These are phyloP conservation scores for Acrodontium crateriforme DNA, from an alignment of 2,329 filamentous ascomycete species.

Conservation along the genomic window DNA sequence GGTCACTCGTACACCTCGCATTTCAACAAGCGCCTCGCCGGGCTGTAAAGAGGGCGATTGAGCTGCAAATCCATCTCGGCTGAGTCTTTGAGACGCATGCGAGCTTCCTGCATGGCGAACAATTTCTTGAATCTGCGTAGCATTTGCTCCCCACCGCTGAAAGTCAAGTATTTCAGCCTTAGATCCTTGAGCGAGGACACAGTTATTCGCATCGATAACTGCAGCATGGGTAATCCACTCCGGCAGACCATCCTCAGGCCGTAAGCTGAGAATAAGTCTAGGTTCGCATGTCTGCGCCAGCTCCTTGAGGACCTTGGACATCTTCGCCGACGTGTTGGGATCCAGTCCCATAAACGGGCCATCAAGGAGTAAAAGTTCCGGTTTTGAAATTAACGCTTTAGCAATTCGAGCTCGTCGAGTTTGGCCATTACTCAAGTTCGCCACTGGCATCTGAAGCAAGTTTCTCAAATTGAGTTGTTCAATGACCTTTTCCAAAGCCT, in stretches of 20 bases:
- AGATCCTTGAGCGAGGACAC: constrained; percentile 50
- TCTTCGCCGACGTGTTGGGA: constrained; percentile 58
- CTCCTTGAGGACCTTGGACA: constrained; percentile 57
- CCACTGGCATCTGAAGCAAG: constrained; percentile 67
- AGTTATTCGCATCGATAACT: constrained; percentile 53
- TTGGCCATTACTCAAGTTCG: constrained; percentile 88
- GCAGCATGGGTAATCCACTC: constrained; percentile 82
- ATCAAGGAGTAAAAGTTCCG: constrained; percentile 74
- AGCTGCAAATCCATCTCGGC: constrained; percentile 17
- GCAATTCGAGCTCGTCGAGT: constrained; percentile 77
- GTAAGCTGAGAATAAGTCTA: constrained; percentile 59
- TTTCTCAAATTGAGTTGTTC: constrained; percentile 53
- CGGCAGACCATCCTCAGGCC: constrained; percentile 77
- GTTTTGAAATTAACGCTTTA: constrained; percentile 62
- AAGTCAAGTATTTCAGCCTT: constrained; percentile 46
- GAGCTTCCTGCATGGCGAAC: constrained; percentile 1
- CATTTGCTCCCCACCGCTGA: background rate
- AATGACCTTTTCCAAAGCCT: constrained; percentile 49
- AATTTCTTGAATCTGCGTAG: background rate
- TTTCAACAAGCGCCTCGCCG: constrained; percentile 67
- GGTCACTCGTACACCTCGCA: constrained; percentile 68
- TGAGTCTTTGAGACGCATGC: constrained; percentile 5
- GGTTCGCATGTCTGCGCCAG: constrained; percentile 55
- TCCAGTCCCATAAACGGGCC: constrained; percentile 96
- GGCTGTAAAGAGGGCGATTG: constrained; percentile 16